phyloP scores from a whole-genome alignment of 1,284 basidiomycete genomes.

The Ceratobasidium sp. region DNA sequence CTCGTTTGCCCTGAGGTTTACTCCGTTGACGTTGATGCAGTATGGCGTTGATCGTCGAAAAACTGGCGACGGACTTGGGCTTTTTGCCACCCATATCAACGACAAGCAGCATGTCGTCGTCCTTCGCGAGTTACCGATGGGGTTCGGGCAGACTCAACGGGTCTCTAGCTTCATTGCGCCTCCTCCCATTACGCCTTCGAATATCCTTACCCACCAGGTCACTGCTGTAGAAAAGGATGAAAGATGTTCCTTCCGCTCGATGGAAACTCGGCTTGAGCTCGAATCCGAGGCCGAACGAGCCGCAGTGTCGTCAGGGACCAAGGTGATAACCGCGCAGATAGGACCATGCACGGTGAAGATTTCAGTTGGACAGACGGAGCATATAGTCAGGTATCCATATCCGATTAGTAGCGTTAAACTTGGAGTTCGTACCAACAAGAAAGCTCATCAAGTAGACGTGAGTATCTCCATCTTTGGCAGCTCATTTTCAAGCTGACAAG shows the following conservation, averaged over 20 bases:
- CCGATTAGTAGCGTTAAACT: neutral
- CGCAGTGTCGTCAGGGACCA: neutral
- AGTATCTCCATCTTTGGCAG: neutral
- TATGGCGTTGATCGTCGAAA: neutral
- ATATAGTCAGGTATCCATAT: conserved; percentile 3
- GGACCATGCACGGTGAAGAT: conserved; percentile 15
- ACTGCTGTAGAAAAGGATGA: too few species aligned
- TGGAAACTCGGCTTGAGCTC: neutral
- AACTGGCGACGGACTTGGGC: neutral
- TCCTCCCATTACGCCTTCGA: neutral
- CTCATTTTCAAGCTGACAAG: neutral
- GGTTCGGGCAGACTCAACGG: neutral
- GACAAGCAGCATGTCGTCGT: neutral
- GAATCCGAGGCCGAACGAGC: neutral
- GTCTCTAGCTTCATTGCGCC: too few species aligned
- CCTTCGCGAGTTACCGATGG: conserved; percentile 17
- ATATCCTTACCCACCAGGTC: neutral
- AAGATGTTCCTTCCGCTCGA: neutral
- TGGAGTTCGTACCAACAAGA: neutral
- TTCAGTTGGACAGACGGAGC: neutral
- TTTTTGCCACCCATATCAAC: neutral
- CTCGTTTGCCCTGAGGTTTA: neutral
- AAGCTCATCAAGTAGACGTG: neutral
- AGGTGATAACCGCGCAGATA: neutral
- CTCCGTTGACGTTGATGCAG: neutral